These are phyloP conservation scores for Melanopsichium pennsylvanicum DNA, from an alignment of 1,284 basidiomycete species.

Conservation along the genomic window DNA sequence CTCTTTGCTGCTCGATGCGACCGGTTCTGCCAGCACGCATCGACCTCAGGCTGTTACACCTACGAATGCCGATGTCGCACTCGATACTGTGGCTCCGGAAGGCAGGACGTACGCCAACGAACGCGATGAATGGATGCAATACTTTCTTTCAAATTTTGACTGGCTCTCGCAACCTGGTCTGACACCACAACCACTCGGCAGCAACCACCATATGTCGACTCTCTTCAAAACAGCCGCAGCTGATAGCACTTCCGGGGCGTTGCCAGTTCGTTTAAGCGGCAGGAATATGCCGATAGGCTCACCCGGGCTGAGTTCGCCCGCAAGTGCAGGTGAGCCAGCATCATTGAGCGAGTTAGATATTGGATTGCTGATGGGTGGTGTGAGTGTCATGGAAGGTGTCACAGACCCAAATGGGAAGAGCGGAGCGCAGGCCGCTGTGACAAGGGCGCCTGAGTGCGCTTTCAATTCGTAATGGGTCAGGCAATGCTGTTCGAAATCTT, in stretches of 20 bases:
- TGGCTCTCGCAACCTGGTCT: slow-evolving; percentile 28
- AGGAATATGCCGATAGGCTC: slow-evolving; percentile 6
- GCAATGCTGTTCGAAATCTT: too few relatives aligned
- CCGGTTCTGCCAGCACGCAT: background rate
- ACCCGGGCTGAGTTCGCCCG: slow-evolving; percentile 32
- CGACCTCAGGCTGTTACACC: slow-evolving; percentile 7
- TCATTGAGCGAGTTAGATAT: slow-evolving; percentile 44
- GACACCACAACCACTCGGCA: slow-evolving; percentile 8
- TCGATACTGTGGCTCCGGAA: slow-evolving; percentile 1
- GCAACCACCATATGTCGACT: slow-evolving; percentile 3
- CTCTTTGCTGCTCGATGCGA: slow-evolving; percentile 16
- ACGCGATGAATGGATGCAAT: slow-evolving; percentile 48
- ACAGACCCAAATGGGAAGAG: slow-evolving; percentile 1
- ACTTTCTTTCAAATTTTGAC: slow-evolving; percentile 46
- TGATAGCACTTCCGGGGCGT: background rate
- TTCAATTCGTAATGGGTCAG: background rate
- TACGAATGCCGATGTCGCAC: background rate
- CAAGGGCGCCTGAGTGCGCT: background rate
- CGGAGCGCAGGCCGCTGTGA: background rate
- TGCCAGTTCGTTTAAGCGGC: background rate
- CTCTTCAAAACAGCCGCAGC: background rate
- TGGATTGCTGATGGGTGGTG: slow-evolving; percentile 41
- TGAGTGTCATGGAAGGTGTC: slow-evolving; percentile 35
- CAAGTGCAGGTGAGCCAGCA: slow-evolving; percentile 16
- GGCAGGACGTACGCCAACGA: slow-evolving; percentile 20